Base-by-base conservation (phyloP, 495 filamentous ascomycete species). In the Aspergillus haitiensis region DNA sequence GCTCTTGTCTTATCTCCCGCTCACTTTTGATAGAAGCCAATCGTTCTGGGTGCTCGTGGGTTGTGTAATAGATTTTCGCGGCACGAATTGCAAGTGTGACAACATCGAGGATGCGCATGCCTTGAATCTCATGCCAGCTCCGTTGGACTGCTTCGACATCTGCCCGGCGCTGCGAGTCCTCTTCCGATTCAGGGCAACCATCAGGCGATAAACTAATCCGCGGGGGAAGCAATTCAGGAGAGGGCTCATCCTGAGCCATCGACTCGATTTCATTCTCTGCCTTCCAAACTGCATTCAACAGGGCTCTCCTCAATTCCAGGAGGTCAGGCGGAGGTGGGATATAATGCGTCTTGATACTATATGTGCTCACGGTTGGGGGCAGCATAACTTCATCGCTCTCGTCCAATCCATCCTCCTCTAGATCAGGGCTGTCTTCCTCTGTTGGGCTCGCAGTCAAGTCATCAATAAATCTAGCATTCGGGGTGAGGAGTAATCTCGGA, bases 291-390 rank as follows among this genome's bases (percentile, higher is more conserved):
- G 90, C 81, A 45, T 82, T 80, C 52, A 83, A 79, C 16, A 98
- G 78, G 64, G 93, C 89, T 27, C 84, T 78, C 51, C 92, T 86
- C 33, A 98, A 75, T 55, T 92, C 85, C 18, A 86, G 76, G 42
- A 92, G 80, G 52, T 93, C 87, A 37, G 94, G 95, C 16, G 93
- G 91, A 5, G 88, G 93, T n/a, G 90, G 86, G 35, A 97, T 81
- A 51, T 88, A 87, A 61, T 92, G 93, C 35, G 89, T 87, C 64
- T 90, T 88, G 64, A 92, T 87, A 62, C 88, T 94, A 72, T 98
- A 98, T 7, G 95, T 98, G 77, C 92, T 97, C 8, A 92, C 92
- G 0, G 94, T 98, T 4, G 94, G 94, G 6, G 94, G 94, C 12
- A 97, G 85, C 87, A 98, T 93, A 40, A 84, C 77, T 31, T 82